phyloP scores from a whole-genome alignment of 2,329 filamentous ascomycete species.

The Beauveria sp. region DNA sequence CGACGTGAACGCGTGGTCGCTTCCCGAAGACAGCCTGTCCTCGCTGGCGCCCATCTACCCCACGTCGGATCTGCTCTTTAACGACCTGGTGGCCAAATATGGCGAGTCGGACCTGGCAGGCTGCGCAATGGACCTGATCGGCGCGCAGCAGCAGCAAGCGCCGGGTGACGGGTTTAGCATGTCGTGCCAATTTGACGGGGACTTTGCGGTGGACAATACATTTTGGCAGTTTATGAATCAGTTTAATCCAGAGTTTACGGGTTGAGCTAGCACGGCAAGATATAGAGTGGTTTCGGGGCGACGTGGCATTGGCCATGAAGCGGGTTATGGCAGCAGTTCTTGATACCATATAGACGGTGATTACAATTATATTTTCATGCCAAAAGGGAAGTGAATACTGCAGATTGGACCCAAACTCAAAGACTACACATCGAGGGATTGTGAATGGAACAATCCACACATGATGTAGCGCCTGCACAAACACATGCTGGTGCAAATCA shows the following conservation, averaged over 20 bases:
- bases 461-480: background rate
- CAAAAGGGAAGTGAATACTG: background rate
- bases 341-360: background rate
- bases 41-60: conserved; percentile 48
- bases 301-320: no score
- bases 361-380: background rate
- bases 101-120: conserved; percentile 15
- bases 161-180: conserved; percentile 12
- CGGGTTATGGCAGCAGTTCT: background rate
- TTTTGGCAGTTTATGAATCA: conserved; percentile 48
- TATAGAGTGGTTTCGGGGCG: no score
- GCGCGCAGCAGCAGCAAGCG: conserved; percentile 3
- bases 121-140: background rate
- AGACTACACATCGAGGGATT: background rate
- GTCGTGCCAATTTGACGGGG: conserved; percentile 45
- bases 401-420: background rate
- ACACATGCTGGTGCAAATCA: background rate
- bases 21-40: conserved; percentile 29
- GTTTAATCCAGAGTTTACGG: conserved; percentile 4
- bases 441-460: background rate
- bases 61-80: conserved; percentile 49
- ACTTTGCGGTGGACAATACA: conserved; percentile 43
- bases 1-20: conserved; percentile 8
- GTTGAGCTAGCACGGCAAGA: background rate
- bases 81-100: conserved; percentile 41